Percentiles rank a stretch among this genome's conserved stretches.
Evolutionary conservation across 495 filamentous ascomycete species (phyloP).

Genomic region (Bacidia rubella): DNA sequence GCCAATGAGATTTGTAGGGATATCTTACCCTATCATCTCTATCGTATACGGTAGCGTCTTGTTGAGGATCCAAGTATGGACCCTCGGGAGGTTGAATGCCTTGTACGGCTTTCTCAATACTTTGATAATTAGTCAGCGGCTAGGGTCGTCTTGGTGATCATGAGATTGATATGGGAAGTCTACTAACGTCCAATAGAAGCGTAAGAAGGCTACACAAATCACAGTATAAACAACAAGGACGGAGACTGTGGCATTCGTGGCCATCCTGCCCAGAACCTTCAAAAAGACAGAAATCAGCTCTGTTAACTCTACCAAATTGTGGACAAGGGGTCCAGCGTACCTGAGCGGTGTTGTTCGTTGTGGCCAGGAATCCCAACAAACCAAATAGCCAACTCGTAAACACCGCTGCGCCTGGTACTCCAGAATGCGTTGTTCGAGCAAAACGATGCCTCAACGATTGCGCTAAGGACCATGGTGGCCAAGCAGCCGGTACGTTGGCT

Average conservation of each 20-base stretch:
- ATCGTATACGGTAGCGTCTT: conserved; percentile 28
- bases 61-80: conserved; percentile 7
- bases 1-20: conserved; percentile 35
- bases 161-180: not conserved
- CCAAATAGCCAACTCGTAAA: conserved; percentile 33
- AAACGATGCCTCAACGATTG: conserved; percentile 25
- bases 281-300: not conserved
- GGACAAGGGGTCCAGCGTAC: no score
- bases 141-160: not conserved
- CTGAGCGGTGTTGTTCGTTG: conserved; percentile 23
- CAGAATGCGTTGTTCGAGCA: conserved; percentile 27
- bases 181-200: conserved; percentile 17
- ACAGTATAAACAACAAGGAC: conserved; percentile 30
- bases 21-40: conserved; percentile 29
- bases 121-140: not conserved
- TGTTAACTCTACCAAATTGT: conserved; percentile 19
- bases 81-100: conserved; percentile 1
- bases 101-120: not conserved
- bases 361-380: conserved; percentile 34
- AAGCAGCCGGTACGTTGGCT: conserved; percentile 26
- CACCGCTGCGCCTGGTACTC: conserved; percentile 38
- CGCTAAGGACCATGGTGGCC: conserved; percentile 21
- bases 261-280: conserved; percentile 22
- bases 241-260: conserved; percentile 34
- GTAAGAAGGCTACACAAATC: conserved; percentile 32